Evolutionary conservation across 495 filamentous ascomycete genomes (phyloP).

Genomic region (Friedmanniomyces endolithicus): DNA sequence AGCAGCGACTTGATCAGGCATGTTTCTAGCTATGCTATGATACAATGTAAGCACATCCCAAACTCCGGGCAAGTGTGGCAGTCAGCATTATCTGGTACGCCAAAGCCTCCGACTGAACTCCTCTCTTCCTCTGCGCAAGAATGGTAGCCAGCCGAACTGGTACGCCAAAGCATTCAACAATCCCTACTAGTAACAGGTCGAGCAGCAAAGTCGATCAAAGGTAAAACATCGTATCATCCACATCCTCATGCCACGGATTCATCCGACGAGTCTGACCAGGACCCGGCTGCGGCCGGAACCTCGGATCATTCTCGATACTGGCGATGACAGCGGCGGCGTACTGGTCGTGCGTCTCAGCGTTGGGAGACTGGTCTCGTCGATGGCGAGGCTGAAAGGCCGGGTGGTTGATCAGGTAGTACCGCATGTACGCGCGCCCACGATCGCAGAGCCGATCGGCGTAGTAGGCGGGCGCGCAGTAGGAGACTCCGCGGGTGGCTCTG

Average conservation of each 20-base stretch:
- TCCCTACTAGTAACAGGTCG: background rate
- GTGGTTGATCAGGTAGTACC: constrained; percentile 1
- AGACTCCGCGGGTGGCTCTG: constrained; percentile 27
- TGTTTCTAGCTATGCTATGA: background rate
- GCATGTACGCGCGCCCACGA: constrained; percentile 24
- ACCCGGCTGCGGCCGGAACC: background rate
- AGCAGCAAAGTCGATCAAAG: constrained; percentile 5
- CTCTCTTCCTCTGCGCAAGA: background rate
- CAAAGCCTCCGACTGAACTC: background rate
- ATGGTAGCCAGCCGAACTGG: constrained; percentile 1
- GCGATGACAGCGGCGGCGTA: background rate
- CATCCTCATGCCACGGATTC: constrained; percentile 11
- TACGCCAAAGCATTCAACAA: background rate
- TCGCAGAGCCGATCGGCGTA: constrained; percentile 31
- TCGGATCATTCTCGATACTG: background rate
- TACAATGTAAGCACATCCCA: background rate
- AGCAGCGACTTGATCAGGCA: background rate
- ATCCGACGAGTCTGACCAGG: background rate
- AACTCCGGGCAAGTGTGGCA: background rate
- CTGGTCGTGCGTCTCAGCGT: no score
- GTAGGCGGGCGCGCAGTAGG: constrained; percentile 28
- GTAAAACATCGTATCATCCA: constrained; percentile 15
- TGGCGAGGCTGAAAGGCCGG: background rate
- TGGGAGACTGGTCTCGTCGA: background rate
- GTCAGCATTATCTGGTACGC: background rate